Evolutionary conservation across 192 early-diverging fungal species (phyloP).

Genomic region (Umbelopsis isabellina): DNA sequence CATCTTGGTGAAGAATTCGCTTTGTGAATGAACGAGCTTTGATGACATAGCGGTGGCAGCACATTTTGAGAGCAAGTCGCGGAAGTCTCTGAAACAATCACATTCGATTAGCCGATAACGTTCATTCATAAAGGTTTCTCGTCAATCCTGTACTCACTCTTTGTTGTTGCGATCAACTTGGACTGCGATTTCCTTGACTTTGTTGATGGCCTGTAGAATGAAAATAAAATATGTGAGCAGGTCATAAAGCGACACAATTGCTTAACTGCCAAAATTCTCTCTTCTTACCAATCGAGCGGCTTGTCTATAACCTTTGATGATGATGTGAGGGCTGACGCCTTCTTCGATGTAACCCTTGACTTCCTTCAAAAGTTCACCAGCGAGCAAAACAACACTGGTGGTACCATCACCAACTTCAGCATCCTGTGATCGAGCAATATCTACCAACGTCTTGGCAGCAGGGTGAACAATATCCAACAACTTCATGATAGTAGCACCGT

Average conservation of each 20-base stretch:
- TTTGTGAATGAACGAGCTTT: slow-evolving; percentile 95
- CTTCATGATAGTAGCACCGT: slow-evolving; percentile 98
- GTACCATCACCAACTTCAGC: slow-evolving; percentile 99
- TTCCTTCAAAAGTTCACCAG: slow-evolving; percentile 96
- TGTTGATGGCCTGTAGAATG: slow-evolving; percentile 71
- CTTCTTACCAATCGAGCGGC: slow-evolving; percentile 81
- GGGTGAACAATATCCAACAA: slow-evolving; percentile 98
- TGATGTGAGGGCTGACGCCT: slow-evolving; percentile 90
- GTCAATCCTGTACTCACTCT: slow-evolving; percentile 45
- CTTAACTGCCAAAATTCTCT: neutral
- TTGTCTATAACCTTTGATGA: slow-evolving; percentile 93
- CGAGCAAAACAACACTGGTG: slow-evolving; percentile 95
- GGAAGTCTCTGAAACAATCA: slow-evolving; percentile 69
- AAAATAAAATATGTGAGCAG: neutral
- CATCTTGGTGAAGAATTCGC: slow-evolving; percentile 98
- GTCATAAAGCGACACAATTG: neutral
- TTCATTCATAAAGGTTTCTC: no score
- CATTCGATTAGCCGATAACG: no score
- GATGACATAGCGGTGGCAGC: slow-evolving; percentile 98
- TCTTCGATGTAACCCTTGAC: slow-evolving; percentile 94
- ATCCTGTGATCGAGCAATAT: slow-evolving; percentile 98
- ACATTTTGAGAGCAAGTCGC: slow-evolving; percentile 90
- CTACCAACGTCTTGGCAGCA: slow-evolving; percentile 96
- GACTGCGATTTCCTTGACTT: slow-evolving; percentile 92
- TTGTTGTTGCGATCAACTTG: slow-evolving; percentile 81